A percentile compares a stretch with the other conserved stretches of the same genome.
Conservation (phyloP, 768 basidiomycete species). For the Tremella fuciformis region DNA sequence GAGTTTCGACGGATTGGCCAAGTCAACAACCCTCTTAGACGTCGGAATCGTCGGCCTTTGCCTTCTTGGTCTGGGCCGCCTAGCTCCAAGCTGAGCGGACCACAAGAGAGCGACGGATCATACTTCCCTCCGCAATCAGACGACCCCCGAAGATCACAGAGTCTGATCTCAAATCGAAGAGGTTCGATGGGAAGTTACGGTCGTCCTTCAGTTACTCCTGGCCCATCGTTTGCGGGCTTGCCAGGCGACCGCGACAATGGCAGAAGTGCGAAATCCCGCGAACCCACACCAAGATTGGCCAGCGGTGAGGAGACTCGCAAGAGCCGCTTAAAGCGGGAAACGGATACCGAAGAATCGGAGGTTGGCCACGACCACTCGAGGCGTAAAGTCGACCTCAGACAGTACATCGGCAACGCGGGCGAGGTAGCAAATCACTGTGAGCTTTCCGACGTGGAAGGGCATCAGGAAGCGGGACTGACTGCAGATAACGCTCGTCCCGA, state of each 20-base stretch:
- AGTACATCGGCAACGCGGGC: constrained; percentile 37
- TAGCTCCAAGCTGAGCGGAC: constrained; percentile 13
- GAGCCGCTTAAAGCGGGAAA: constrained; percentile 12
- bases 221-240: background rate
- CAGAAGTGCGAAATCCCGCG: background rate
- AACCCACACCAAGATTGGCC: constrained; percentile 8
- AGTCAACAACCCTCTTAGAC: constrained; percentile 40
- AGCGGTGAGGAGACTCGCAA: constrained; percentile 10
- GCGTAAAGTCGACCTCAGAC: constrained; percentile 31
- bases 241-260: background rate
- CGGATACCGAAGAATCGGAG: constrained; percentile 19
- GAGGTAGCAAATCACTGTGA: constrained; percentile 46
- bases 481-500: constrained; percentile 91
- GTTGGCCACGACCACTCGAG: constrained; percentile 25
- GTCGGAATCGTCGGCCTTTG: constrained; percentile 20
- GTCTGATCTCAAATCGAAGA: constrained; percentile 11
- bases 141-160: constrained; percentile 9
- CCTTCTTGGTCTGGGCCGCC: constrained; percentile 40
- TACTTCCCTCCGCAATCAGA: constrained; percentile 37
- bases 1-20: constrained; percentile 14
- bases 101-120: constrained; percentile 30
- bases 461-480: background rate
- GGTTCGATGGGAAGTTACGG: constrained; percentile 13
- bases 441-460: constrained; percentile 8
- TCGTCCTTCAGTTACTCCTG: constrained; percentile 20